A percentile compares a stretch with the other conserved stretches of the same genome.
Conservation (phyloP, 257 asterid species). For the Solanum dulcamara region DNA sequence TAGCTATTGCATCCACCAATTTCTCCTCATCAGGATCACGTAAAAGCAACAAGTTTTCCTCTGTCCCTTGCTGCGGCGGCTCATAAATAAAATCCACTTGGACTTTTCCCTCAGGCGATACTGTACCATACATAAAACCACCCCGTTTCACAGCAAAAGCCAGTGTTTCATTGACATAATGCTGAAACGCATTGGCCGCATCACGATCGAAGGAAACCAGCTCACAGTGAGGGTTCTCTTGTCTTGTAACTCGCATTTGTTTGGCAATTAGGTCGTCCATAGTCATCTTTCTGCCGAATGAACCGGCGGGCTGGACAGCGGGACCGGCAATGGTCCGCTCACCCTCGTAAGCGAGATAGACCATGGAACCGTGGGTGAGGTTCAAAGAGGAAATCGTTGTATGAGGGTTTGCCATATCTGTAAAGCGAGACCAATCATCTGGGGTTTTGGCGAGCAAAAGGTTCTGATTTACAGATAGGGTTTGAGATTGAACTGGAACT, state of each 20-base stretch:
- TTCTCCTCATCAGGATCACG: slow-evolving; percentile 76
- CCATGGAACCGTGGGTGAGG: slow-evolving; percentile 64
- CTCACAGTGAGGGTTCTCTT: slow-evolving; percentile 85
- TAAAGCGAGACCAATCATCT: slow-evolving; percentile 42
- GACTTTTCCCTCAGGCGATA: slow-evolving; percentile 69
- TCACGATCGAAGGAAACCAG: slow-evolving; percentile 92
- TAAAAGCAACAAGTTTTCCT: slow-evolving; percentile 44
- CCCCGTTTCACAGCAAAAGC: slow-evolving; percentile 89
- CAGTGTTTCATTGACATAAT: slow-evolving; percentile 69
- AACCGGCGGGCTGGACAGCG: slow-evolving; percentile 56
- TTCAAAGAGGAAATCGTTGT: slow-evolving; percentile 37
- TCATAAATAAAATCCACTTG: slow-evolving; percentile 83
- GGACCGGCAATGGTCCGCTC: slow-evolving; percentile 83
- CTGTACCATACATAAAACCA: slow-evolving; percentile 92
- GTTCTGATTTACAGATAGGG: slow-evolving; percentile 77
- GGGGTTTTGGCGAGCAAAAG: slow-evolving; percentile 69
- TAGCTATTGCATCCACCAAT: slow-evolving; percentile 64
- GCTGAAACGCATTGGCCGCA: slow-evolving; percentile 82
- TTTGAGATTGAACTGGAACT: slow-evolving; percentile 67
- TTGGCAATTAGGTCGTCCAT: slow-evolving; percentile 93
- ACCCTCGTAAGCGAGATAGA: slow-evolving; percentile 73
- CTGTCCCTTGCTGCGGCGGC: slow-evolving; percentile 89
- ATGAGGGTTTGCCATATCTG: slow-evolving; percentile 56
- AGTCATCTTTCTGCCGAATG: slow-evolving; percentile 95
- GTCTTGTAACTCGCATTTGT: slow-evolving; percentile 85